A percentile compares a stretch with the other conserved stretches of the same genome.
Conservation (phyloP, 805 yeast genomes). For the Komagataella mondaviorum region DNA sequence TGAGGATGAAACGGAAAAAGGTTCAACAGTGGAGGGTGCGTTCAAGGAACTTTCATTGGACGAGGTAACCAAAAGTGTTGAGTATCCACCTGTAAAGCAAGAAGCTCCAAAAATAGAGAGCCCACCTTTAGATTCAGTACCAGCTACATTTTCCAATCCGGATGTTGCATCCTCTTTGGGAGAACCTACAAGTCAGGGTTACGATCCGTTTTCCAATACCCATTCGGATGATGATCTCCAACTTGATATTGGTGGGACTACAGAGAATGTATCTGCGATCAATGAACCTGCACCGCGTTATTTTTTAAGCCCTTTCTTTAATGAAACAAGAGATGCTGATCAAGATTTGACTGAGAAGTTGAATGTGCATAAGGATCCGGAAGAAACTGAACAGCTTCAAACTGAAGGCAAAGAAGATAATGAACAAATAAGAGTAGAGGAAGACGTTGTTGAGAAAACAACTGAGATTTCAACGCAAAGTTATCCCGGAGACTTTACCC, state of each 20-base stretch:
- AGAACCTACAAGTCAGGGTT: not conserved
- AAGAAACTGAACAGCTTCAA: not conserved
- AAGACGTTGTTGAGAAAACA: not conserved
- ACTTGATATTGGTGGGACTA: not conserved
- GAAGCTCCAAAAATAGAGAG: not conserved
- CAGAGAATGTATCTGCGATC: not conserved
- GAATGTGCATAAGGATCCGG: not conserved
- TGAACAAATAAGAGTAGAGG: slow-evolving; percentile 3
- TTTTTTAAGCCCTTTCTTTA: slow-evolving; percentile 1
- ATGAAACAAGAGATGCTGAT: slow-evolving; percentile 1
- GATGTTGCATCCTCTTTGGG: not conserved
- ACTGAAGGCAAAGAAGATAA: slow-evolving; percentile 4
- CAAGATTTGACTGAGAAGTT: slow-evolving; percentile 1
- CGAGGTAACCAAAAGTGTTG: not conserved
- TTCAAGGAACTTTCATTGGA: not conserved
- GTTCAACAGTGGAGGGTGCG: not conserved
- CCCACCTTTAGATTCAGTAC: not conserved
- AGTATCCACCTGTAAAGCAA: not conserved
- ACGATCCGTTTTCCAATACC: not conserved
- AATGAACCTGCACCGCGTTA: not conserved
- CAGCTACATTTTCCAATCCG: not conserved
- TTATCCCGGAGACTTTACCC: not conserved
- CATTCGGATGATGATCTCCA: not conserved
- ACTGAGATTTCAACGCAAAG: not conserved
- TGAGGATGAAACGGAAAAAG: not conserved